Evolutionary conservation across 148 eudicot genomes (phyloP).

Genomic region (Rhododendron henanense): DNA sequence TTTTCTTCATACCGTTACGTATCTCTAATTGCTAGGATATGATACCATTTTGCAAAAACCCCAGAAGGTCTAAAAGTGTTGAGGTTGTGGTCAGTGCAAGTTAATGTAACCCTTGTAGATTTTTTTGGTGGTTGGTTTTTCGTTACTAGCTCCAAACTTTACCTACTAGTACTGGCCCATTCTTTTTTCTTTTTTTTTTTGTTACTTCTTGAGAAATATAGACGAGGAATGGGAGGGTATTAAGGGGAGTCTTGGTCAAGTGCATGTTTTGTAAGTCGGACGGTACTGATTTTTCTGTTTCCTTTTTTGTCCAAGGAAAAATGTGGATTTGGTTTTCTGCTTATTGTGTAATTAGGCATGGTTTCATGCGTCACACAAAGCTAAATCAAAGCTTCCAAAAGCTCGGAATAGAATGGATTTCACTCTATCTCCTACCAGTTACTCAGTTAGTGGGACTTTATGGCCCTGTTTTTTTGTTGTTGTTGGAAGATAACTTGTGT

Average conservation of each 20-base stretch:
- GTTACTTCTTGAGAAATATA: background rate
- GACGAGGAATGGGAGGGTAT: background rate
- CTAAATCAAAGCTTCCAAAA: background rate
- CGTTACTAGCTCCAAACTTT: background rate
- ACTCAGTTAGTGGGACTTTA: background rate
- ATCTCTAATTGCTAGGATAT: background rate
- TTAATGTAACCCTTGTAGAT: background rate
- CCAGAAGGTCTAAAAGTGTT: background rate
- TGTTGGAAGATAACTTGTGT: background rate
- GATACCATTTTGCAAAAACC: background rate
- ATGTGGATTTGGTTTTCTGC: background rate
- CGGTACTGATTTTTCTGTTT: background rate
- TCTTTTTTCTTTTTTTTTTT: background rate
- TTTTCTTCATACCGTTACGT: background rate
- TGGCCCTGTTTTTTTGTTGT: background rate
- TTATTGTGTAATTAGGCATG: background rate
- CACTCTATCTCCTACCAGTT: background rate
- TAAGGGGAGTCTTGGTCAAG: background rate
- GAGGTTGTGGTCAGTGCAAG: background rate
- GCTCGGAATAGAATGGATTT: background rate
- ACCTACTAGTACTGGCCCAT: background rate
- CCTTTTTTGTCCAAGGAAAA: background rate
- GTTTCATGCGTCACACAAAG: background rate
- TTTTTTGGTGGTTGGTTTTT: background rate
- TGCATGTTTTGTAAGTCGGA: background rate